Conservation (phyloP, 2,329 filamentous ascomycete species). For the Venturia oleaginea region DNA sequence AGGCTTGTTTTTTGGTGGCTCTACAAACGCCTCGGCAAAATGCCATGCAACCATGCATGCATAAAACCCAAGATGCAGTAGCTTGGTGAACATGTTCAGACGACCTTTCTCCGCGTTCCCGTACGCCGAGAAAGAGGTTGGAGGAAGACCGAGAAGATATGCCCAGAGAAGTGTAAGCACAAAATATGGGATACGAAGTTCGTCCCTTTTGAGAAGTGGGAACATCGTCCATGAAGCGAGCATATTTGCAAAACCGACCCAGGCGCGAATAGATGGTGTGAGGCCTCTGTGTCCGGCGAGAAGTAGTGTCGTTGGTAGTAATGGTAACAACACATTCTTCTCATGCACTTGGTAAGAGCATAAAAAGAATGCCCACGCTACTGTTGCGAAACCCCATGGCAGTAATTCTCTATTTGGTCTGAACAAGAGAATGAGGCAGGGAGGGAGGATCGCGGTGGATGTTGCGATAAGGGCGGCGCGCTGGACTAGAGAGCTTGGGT, state of each 20-base stretch:
- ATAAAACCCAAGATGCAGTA: conserved; percentile 66
- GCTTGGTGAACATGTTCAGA: conserved; percentile 49
- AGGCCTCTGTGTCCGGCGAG: conserved; percentile 72
- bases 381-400: conserved; percentile 70
- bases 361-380: conserved; percentile 93
- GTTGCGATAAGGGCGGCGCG: conserved; percentile 67
- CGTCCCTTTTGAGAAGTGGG: conserved; percentile 77
- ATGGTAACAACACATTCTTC: conserved; percentile 86
- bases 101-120: conserved; percentile 36
- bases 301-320: conserved; percentile 87
- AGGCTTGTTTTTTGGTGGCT: conserved; percentile 66
- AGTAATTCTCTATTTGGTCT: conserved; percentile 68
- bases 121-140: conserved; percentile 62
- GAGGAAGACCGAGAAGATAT: conserved; percentile 80
- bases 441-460: conserved; percentile 63
- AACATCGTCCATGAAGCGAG: conserved; percentile 90
- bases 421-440: conserved; percentile 70
- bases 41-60: conserved; percentile 74
- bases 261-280: conserved; percentile 65
- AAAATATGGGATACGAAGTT: conserved; percentile 73
- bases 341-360: conserved; percentile 98
- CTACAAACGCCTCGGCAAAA: conserved; percentile 57
- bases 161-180: conserved; percentile 83
- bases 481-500: conserved; percentile 63
- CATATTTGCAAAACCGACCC: conserved; percentile 94